Evolutionary conservation across 2,329 filamentous ascomycete species (phyloP).

Genomic region (Arthrinium puccinioides): DNA sequence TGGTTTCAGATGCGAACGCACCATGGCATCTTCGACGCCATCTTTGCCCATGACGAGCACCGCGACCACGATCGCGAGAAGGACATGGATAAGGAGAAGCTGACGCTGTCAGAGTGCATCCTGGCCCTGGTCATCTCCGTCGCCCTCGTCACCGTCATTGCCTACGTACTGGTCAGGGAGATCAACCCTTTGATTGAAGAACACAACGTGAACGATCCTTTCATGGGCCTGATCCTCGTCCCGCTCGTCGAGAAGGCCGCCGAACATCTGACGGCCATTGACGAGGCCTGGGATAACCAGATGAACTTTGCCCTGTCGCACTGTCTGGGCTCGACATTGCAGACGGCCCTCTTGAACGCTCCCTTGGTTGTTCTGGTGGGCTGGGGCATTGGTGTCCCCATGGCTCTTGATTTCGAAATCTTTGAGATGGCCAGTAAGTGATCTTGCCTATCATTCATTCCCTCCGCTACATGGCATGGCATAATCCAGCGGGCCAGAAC

Average conservation of each 20-base stretch:
- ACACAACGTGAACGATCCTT: constrained; percentile 40
- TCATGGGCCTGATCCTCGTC: constrained; percentile 67
- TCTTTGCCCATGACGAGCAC: constrained; percentile 64
- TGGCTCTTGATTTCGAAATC: constrained; percentile 79
- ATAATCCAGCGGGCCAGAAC: too few relatives aligned
- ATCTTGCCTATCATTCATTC: too few relatives aligned
- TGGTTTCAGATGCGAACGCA: constrained; percentile 72
- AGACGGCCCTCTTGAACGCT: constrained; percentile 83
- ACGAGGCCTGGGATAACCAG: constrained; percentile 77
- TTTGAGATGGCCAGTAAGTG: constrained; percentile 80
- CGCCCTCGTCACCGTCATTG: constrained; percentile 64
- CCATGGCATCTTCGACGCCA: constrained; percentile 67
- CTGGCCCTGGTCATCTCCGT: constrained; percentile 59
- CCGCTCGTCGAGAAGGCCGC: constrained; percentile 81
- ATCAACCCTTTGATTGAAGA: constrained; percentile 53
- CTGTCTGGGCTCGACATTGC: constrained; percentile 78
- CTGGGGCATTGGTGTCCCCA: constrained; percentile 64
- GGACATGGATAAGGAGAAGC: constrained; percentile 55
- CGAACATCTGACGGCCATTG: constrained; percentile 76
- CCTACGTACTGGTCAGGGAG: constrained; percentile 65
- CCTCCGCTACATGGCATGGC: too few relatives aligned
- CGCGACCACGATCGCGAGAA: constrained; percentile 56
- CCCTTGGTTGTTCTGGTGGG: constrained; percentile 77
- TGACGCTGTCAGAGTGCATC: constrained; percentile 68
- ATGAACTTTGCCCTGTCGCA: constrained; percentile 84